A percentile compares a stretch with the other conserved stretches of the same genome.
Conservation (phyloP, 805 yeast genomes). For the Kazachstania taianensis region DNA sequence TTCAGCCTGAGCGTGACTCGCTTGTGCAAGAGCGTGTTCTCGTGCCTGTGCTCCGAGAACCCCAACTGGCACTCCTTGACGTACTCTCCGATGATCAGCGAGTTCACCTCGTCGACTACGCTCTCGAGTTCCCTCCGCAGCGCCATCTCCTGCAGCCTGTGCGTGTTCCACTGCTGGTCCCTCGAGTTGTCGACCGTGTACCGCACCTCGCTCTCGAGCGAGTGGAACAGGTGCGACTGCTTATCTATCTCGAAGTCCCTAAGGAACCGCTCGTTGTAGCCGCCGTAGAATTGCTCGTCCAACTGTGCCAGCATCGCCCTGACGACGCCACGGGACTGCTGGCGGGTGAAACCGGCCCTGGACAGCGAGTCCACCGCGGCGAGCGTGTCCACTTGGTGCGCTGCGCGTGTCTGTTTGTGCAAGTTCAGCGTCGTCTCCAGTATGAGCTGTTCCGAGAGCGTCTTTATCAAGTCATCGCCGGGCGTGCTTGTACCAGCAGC, state of each 20-base stretch:
- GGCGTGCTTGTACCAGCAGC: constrained; percentile 1
- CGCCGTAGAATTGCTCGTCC: constrained; percentile 32
- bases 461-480: constrained; percentile 14
- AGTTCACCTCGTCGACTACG: constrained; percentile 68
- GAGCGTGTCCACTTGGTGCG: constrained; percentile 24
- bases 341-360: constrained; percentile 14
- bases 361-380: constrained; percentile 9
- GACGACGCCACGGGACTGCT: constrained; percentile 19
- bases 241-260: constrained; percentile 64
- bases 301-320: constrained; percentile 26
- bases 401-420: constrained; percentile 23
- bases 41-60: constrained; percentile 75
- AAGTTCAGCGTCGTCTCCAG: constrained; percentile 17
- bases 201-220: constrained; percentile 79
- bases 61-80: constrained; percentile 76
- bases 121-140: constrained; percentile 64
- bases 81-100: constrained; percentile 43
- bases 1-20: constrained; percentile 60
- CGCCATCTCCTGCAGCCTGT: constrained; percentile 54
- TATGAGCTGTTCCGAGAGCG: constrained; percentile 23
- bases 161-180: constrained; percentile 56
- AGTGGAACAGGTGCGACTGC: constrained; percentile 79
- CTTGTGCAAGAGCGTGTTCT: constrained; percentile 67
- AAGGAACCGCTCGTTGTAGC: constrained; percentile 30
- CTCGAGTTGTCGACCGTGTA: constrained; percentile 69